Conservation (phyloP, 129 eudicot genomes). For the Centella asiatica region DNA sequence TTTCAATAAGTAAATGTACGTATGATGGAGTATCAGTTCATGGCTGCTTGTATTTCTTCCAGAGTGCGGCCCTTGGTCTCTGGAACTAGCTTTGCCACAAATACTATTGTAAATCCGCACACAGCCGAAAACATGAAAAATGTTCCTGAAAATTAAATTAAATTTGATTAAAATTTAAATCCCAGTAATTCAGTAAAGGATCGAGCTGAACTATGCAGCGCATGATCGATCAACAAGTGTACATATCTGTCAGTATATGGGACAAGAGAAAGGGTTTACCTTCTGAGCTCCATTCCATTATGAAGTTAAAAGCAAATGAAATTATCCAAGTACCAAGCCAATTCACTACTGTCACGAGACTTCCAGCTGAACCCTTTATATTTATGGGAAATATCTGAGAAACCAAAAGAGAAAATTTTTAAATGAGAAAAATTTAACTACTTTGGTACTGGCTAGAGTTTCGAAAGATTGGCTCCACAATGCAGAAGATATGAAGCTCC, state of each 20-base stretch:
- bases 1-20: too few relatives aligned
- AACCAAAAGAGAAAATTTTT: slow-evolving; percentile 2
- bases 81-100: slow-evolving; percentile 53
- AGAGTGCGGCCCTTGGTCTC: slow-evolving; percentile 58
- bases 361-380: slow-evolving; percentile 84
- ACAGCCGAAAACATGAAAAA: slow-evolving; percentile 52
- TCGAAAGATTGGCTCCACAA: slow-evolving; percentile 5
- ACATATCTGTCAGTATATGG: not conserved
- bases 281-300: slow-evolving; percentile 62
- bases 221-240: too few relatives aligned
- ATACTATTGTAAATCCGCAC: slow-evolving; percentile 50
- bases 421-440: not conserved
- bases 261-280: slow-evolving; percentile 25
- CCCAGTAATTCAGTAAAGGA: too few relatives aligned
- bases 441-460: not conserved
- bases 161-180: not conserved
- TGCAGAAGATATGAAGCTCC: slow-evolving; percentile 5
- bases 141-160: slow-evolving; percentile 44
- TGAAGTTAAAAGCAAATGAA: slow-evolving; percentile 67
- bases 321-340: slow-evolving; percentile 89
- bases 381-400: slow-evolving; percentile 85
- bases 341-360: slow-evolving; percentile 77
- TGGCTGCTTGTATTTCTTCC: slow-evolving; percentile 52
- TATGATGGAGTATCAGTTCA: slow-evolving; percentile 18
- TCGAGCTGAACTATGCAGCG: too few relatives aligned